A percentile compares a stretch with the other conserved stretches of the same genome.
Conservation (phyloP, 768 basidiomycete species). For the Lactarius tabidus region DNA sequence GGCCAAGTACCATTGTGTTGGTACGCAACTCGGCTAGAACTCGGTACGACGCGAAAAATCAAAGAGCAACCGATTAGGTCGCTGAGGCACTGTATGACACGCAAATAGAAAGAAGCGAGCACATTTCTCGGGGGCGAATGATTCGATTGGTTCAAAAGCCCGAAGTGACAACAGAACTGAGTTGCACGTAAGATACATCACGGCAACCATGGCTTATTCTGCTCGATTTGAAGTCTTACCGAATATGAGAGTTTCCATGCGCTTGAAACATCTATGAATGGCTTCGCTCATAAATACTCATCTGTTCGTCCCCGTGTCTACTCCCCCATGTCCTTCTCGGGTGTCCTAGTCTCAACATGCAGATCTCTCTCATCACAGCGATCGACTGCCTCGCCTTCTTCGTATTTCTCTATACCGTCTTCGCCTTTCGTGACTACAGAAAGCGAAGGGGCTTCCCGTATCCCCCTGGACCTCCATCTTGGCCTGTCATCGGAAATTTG, state of each 20-base stretch:
- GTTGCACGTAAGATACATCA: no score
- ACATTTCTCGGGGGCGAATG: no score
- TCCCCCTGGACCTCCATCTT: neutral
- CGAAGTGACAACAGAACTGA: no score
- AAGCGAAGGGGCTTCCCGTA: neutral
- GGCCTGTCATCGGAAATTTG: conserved; percentile 7
- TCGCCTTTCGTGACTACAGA: neutral
- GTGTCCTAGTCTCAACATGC: neutral
- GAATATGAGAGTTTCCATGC: neutral
- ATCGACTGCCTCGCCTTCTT: neutral
- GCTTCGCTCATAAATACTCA: neutral
- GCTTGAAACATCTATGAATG: neutral
- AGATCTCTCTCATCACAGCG: neutral
- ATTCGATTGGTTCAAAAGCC: no score
- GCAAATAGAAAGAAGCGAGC: no score
- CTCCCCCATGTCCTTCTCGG: neutral
- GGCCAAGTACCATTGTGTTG: no score
- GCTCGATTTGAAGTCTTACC: neutral
- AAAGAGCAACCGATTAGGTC: no score
- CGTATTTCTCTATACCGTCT: neutral
- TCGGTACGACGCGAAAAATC: no score
- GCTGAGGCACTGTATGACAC: no score
- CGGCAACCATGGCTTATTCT: no score
- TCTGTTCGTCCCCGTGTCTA: neutral
- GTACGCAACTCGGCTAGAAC: neutral